Conservation (phyloP, 805 yeast species). For the Grigorovia transvaalensis region DNA sequence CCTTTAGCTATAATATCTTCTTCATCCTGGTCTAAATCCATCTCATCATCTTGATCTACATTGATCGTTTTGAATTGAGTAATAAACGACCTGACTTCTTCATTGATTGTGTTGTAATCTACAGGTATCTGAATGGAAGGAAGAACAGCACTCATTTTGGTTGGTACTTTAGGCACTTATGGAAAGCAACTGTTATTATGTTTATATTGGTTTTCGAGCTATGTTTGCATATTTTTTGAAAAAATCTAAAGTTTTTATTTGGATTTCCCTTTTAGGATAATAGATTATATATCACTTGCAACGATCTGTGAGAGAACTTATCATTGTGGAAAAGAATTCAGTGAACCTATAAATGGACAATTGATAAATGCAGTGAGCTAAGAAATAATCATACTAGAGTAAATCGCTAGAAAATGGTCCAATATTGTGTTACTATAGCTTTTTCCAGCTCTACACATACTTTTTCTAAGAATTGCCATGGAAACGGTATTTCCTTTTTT, state of each 20-base stretch:
- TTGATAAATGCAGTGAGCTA: no score
- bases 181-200: not conserved
- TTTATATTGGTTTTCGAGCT: not conserved
- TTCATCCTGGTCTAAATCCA: conserved; percentile 17
- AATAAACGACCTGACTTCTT: conserved; percentile 53
- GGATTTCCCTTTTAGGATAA: conserved; percentile 1
- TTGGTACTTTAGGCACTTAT: not conserved
- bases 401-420: no score
- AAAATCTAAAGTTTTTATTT: not conserved
- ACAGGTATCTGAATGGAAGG: conserved; percentile 62
- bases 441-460: not conserved
- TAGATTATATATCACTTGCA: not conserved
- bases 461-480: not conserved
- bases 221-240: not conserved
- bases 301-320: conserved; percentile 2
- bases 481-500: not conserved
- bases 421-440: no score
- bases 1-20: conserved; percentile 32
- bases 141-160: conserved; percentile 29
- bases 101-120: conserved; percentile 58
- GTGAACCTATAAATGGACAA: not conserved
- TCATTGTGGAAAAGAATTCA: conserved; percentile 10
- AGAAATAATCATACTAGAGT: no score
- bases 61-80: conserved; percentile 45
- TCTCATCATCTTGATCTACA: conserved; percentile 17